A percentile compares a stretch with the other conserved stretches of the same genome.
Evolutionary conservation across 208 protist species (phyloP).

Genomic region (Leishmania arabica): DNA sequence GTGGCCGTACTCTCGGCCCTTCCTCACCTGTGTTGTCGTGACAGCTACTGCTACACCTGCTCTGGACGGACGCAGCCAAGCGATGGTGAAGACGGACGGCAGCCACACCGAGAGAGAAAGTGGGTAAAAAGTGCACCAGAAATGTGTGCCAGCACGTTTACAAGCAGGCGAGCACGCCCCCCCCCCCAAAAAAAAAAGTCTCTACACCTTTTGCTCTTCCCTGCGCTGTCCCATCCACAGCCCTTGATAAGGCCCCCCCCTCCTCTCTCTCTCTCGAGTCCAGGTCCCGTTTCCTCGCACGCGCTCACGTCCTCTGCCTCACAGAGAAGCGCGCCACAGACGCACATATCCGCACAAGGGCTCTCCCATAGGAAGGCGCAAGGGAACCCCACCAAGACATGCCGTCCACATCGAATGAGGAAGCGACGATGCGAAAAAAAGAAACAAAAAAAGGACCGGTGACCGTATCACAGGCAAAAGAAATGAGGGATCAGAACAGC

Average conservation of each 20-base stretch:
- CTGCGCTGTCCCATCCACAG: background rate
- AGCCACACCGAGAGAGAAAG: background rate
- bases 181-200: background rate
- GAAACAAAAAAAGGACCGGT: constrained; percentile 3
- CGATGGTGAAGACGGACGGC: background rate
- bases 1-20: background rate
- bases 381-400: background rate
- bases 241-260: background rate
- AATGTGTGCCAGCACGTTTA: background rate
- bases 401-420: background rate
- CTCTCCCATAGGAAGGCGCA: background rate
- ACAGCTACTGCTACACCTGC: background rate
- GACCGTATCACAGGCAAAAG: background rate
- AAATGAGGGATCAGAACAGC: background rate
- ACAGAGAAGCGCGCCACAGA: background rate
- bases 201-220: background rate
- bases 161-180: background rate
- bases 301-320: background rate
- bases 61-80: background rate
- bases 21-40: background rate
- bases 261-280: background rate
- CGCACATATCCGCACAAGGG: background rate
- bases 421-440: background rate
- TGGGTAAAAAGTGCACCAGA: background rate
- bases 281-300: background rate